Base-by-base conservation (phyloP, 495 filamentous ascomycete genomes). In the Lasiosphaeria ovina region DNA sequence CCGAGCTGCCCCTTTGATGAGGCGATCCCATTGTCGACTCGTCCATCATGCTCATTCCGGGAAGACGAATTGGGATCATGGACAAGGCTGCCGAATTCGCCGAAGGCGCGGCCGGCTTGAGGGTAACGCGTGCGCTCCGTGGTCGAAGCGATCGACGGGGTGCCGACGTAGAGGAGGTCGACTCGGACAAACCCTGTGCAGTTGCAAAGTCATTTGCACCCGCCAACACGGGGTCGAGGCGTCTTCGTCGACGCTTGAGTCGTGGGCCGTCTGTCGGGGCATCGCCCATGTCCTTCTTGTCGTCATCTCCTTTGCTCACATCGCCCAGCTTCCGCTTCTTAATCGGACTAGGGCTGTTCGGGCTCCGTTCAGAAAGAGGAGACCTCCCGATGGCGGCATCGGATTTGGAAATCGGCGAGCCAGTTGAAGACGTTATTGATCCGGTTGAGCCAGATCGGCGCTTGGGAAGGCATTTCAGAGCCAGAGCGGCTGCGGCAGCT, bases 291-390 rank as follows among this genome's bases (percentile, higher is more conserved):
- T 62, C 35, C 32, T 24, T 32, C 24, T 45, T 34, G 17, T 17
- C 35, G 12, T 54, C 52, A 10, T 40, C 53, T 9, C 45, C 53
- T 12, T 54, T 56, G 48, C 42, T 49, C 56, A 62, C 35, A n/a
- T 64, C 65, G 3, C 66, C 62, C 48, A 59, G 60, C 61, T 74
- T 74, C 32, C 72, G 64, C 63, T 74, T 74, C 67, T 73, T 74
- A 33, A 61, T 31, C 11, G 66, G 68, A 51, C 63, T 70, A 14
- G 70, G 70, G 61, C 72, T 78, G 66, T 68, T 77, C 57, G 65
- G 55, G 72, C 78, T 69, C 64, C 69, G 65, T 56, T 76, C 65
- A 62, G 69, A 67, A 3, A 79, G 67, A 12, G 76, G 75, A 16
- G 65, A 60, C 44, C 71, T 69, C 59, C 69, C 54, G 36, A 66